Evolutionary conservation across 345 rosid genomes (phyloP), one percentile per base, ranked within the genome.

Genomic region (Balakata baccata): DNA sequence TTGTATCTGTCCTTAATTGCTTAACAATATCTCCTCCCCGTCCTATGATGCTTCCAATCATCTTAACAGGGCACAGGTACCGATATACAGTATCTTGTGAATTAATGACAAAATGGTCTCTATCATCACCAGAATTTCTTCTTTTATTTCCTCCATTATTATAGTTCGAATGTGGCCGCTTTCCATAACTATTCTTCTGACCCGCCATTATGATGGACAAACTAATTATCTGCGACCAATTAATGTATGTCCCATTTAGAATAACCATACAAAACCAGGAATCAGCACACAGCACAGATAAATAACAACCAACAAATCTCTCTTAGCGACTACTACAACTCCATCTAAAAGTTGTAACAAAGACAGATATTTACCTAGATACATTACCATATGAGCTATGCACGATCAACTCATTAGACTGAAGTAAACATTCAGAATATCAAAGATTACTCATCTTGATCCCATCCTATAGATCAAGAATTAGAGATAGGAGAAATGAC

Each of bases 11-110:
- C 58, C 98, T 87, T 62, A 95, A 78, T 70, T 92, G 98, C 90
- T 92, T 91, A 18, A 95, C 93, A 72, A 92, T 95, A 41, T 92
- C 99, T 39, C 98, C 98, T 74, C 99, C 99, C 62, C 86, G 82
- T 50, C 99, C 99, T 63, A 95, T 95, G 41, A 95, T 88, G 76
- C 97, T 92, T 76, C 99, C 99, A 74, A 95, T 91, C 85, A 87
- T 95, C 81, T 83, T 85, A 41, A 79, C 82, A 0, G 99, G 98
- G 76, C 98, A 95, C 60, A 95, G 75, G 84, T 92, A 95, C 6
- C 99, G 82, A 64, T 80, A 95, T 5, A 95, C 98, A 1, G 97
- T 89, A 75, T 95, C 99, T 39, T 89, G 89, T 0, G 87, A 77
- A 79, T 84, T 83, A 25, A 95, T 90, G 39, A 73, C 80, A 60